A percentile compares a stretch with the other conserved stretches of the same genome.
Conservation (phyloP, 768 basidiomycete genomes). For the Terana coerulea region DNA sequence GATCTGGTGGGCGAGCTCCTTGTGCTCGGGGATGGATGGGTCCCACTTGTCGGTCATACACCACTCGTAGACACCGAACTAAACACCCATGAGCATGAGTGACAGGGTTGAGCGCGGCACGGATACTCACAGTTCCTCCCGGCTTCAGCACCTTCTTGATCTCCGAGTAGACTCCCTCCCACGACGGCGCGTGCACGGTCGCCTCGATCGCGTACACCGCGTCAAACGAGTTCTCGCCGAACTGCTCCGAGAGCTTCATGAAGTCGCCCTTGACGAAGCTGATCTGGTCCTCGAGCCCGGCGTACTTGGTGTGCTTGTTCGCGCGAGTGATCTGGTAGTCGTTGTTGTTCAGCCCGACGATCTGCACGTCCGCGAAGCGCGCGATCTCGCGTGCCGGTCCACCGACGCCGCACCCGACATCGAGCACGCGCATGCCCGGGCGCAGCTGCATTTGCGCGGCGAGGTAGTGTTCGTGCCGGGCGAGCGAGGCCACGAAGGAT, state of each 20-base stretch:
- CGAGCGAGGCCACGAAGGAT: conserved; percentile 67
- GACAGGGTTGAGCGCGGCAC: not conserved
- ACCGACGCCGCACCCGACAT: conserved; percentile 97
- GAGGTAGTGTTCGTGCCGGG: conserved; percentile 98
- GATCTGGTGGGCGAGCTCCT: conserved; percentile 84
- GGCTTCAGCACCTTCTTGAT: conserved; percentile 94
- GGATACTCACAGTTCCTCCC: conserved; percentile 76
- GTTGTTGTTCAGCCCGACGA: conserved; percentile 94
- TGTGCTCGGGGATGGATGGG: conserved; percentile 80
- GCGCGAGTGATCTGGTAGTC: conserved; percentile 92
- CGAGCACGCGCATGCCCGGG: conserved; percentile 93
- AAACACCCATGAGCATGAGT: not conserved
- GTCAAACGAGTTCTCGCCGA: conserved; percentile 92
- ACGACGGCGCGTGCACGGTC: conserved; percentile 92
- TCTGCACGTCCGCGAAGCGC: conserved; percentile 78
- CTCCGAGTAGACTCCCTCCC: conserved; percentile 93
- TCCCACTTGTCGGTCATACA: conserved; percentile 97
- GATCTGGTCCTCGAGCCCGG: conserved; percentile 73
- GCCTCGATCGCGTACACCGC: conserved; percentile 99
- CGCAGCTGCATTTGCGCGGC: conserved; percentile 79
- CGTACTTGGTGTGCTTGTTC: conserved; percentile 70
- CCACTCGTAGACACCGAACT: conserved; percentile 99
- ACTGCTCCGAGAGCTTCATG: conserved; percentile 89
- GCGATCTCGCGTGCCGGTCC: conserved; percentile 97
- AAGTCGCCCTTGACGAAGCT: conserved; percentile 92